Percentiles rank a stretch among this genome's conserved stretches.
Conservation (phyloP, 2,329 filamentous ascomycete species). For the Septoria linicola region DNA sequence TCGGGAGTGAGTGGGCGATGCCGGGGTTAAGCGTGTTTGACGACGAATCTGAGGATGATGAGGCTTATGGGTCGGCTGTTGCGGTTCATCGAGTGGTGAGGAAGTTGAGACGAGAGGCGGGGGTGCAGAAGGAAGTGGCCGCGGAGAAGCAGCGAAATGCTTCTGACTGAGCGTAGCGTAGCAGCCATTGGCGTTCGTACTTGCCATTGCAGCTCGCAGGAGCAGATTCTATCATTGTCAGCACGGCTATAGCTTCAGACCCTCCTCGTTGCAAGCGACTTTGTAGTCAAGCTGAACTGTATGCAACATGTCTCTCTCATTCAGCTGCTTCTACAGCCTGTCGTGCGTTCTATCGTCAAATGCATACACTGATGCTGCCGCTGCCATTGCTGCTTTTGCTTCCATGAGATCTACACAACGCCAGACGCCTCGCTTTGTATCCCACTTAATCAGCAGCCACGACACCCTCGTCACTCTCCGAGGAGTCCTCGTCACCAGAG, state of each 20-base stretch:
- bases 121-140: not conserved
- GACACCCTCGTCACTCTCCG: conserved; percentile 88
- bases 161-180: not conserved
- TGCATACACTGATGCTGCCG: not conserved
- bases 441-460: conserved; percentile 24
- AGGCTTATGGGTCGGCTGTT: not conserved
- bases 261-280: no score
- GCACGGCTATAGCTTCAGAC: no score
- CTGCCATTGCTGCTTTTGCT: not conserved
- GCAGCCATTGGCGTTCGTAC: no score
- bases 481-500: conserved; percentile 93
- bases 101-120: conserved; percentile 1
- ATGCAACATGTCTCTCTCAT: conserved; percentile 7
- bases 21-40: conserved; percentile 3
- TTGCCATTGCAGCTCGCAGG: no score
- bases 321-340: conserved; percentile 5
- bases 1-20: conserved; percentile 8
- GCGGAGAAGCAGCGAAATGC: not conserved
- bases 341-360: conserved; percentile 7
- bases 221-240: no score
- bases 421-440: conserved; percentile 24
- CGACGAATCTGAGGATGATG: conserved; percentile 10
- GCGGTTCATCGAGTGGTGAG: not conserved
- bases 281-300: no score
- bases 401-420: conserved; percentile 12